phyloP scores from a whole-genome alignment of 1,139 yeast species.

The Zygosaccharomyces pseudobailii region DNA sequence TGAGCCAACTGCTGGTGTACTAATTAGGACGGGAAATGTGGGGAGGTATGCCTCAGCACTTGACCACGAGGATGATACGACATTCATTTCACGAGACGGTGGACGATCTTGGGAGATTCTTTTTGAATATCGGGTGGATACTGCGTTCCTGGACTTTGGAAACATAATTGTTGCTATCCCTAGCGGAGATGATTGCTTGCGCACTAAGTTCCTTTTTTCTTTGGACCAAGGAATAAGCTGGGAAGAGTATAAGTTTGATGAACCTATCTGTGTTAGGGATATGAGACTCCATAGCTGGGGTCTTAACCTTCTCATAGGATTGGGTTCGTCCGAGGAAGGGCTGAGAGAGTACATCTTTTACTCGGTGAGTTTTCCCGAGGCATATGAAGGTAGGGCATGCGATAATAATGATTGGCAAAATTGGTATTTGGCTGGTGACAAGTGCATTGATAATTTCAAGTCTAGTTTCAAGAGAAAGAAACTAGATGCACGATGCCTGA shows the following conservation, averaged over 20 bases:
- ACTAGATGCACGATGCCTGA: slow-evolving; percentile 62
- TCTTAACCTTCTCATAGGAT: slow-evolving; percentile 55
- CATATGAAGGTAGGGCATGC: slow-evolving; percentile 52
- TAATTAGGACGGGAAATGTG: slow-evolving; percentile 55
- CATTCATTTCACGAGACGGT: slow-evolving; percentile 72
- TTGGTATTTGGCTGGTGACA: slow-evolving; percentile 50
- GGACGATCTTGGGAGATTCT: slow-evolving; percentile 67
- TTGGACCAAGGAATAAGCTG: slow-evolving; percentile 73
- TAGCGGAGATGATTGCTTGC: slow-evolving; percentile 27
- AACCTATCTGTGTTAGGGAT: slow-evolving; percentile 41
- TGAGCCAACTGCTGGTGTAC: slow-evolving; percentile 69
- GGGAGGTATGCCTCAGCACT: slow-evolving; percentile 37
- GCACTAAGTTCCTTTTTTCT: slow-evolving; percentile 48
- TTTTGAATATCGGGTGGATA: slow-evolving; percentile 50
- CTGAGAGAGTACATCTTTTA: slow-evolving; percentile 30
- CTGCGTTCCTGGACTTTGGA: slow-evolving; percentile 76
- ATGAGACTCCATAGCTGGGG: slow-evolving; percentile 70
- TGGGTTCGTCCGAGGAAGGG: not conserved
- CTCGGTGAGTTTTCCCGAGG: slow-evolving; percentile 57
- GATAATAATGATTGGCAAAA: slow-evolving; percentile 57
- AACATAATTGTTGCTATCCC: slow-evolving; percentile 61
- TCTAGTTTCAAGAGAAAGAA: slow-evolving; percentile 68
- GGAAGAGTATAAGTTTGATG: slow-evolving; percentile 47
- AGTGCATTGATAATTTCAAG: slow-evolving; percentile 70
- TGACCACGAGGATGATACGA: slow-evolving; percentile 31